Conservation (phyloP, 371 early-diverging fungal species). For the Mucor sp. region DNA sequence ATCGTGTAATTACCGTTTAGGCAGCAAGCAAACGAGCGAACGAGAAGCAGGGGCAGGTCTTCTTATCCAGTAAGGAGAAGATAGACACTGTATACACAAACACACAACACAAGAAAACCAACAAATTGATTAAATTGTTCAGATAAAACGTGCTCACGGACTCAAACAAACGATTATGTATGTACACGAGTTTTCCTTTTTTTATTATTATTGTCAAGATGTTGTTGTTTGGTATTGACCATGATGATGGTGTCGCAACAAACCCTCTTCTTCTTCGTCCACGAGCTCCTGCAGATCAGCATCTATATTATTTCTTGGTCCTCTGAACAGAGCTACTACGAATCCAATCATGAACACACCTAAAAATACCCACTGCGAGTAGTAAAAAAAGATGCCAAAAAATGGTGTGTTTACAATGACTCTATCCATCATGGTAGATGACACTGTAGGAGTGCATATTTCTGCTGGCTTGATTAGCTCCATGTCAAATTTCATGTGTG, state of each 20-base stretch:
- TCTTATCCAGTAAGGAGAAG: too few species aligned
- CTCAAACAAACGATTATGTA: conserved; percentile 1
- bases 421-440: conserved; percentile 53
- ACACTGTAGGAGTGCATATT: conserved; percentile 62
- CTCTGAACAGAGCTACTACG: conserved; percentile 21
- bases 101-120: neutral
- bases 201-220: neutral
- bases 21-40: too few species aligned
- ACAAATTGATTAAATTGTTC: conserved; percentile 8
- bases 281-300: conserved; percentile 26
- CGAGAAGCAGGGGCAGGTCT: too few species aligned
- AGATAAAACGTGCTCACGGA: conserved; percentile 15
- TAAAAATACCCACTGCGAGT: conserved; percentile 59
- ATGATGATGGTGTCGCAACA: conserved; percentile 14
- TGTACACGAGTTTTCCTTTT: neutral
- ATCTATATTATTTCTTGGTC: conserved; percentile 27
- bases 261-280: conserved; percentile 29
- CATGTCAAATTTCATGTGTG: neutral
- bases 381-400: conserved; percentile 59
- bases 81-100: neutral
- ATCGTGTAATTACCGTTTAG: too few species aligned
- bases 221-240: conserved; percentile 6
- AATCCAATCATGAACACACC: conserved; percentile 43
- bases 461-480: conserved; percentile 16
- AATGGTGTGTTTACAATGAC: conserved; percentile 55